These are phyloP conservation scores for Sugiyamaella valdiviana DNA, from an alignment of 805 yeast genomes.

Conservation along the genomic window DNA sequence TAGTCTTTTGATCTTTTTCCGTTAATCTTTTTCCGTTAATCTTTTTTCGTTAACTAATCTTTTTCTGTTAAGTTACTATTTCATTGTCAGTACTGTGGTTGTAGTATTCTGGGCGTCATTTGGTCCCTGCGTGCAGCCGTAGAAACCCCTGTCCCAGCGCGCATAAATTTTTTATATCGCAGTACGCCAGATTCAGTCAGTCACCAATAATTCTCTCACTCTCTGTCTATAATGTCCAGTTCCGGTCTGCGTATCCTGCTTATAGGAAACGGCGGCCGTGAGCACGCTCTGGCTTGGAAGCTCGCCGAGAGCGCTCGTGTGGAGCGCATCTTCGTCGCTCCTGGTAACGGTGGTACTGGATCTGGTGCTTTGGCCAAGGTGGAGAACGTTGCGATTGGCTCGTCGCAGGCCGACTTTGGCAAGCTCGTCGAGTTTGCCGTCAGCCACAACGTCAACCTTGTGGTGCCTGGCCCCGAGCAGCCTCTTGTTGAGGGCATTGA, in stretches of 20 bases:
- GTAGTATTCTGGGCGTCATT: too few relatives aligned
- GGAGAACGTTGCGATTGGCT: conserved; percentile 62
- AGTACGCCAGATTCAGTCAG: too few relatives aligned
- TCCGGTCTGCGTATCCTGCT: conserved; percentile 54
- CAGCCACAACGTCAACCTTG: conserved; percentile 59
- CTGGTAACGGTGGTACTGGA: conserved; percentile 94
- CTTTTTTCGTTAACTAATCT: too few relatives aligned
- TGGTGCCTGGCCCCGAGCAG: conserved; percentile 98
- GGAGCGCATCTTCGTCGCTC: conserved; percentile 76
- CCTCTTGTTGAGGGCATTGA: conserved; percentile 94
- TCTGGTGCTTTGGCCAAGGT: conserved; percentile 46
- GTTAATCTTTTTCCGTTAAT: too few relatives aligned
- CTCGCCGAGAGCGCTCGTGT: conserved; percentile 73
- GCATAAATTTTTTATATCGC: not conserved
- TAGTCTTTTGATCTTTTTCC: too few relatives aligned
- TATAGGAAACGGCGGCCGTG: conserved; percentile 98
- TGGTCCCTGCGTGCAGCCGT: too few relatives aligned
- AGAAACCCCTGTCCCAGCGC: too few relatives aligned
- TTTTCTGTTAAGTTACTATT: too few relatives aligned
- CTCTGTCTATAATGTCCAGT: not conserved
- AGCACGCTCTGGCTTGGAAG: conserved; percentile 93
- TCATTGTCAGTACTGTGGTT: too few relatives aligned
- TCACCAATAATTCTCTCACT: too few relatives aligned
- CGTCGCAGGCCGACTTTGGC: conserved; percentile 61
- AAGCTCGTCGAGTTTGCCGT: conserved; percentile 68